phyloP scores from a whole-genome alignment of 306 rosid species.

The Prunus mira region DNA sequence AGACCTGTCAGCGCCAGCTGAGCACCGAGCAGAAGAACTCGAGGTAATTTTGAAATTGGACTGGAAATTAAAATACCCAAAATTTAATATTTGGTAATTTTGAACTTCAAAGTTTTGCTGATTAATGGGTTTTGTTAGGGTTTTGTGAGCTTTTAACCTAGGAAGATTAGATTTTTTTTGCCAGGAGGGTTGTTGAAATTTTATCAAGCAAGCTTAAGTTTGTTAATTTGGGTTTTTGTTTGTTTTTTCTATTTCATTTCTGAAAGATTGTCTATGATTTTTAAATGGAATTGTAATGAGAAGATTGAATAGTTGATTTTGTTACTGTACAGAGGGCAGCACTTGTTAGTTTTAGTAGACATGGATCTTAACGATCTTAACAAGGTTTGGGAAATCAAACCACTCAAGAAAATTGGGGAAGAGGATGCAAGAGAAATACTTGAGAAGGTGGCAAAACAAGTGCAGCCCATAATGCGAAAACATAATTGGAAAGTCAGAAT shows the following conservation, averaged over 20 bases:
- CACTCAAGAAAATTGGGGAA: slow-evolving; percentile 49
- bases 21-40: not conserved
- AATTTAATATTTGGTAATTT: too few species aligned
- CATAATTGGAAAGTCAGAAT: slow-evolving; percentile 50
- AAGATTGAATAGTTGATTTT: not conserved
- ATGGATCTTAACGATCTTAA: slow-evolving; percentile 63
- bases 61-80: not conserved
- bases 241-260: not conserved
- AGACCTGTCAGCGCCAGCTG: not conserved
- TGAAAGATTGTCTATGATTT: not conserved
- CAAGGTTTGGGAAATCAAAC: slow-evolving; percentile 63
- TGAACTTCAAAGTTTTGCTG: too few species aligned
- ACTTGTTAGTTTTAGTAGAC: not conserved
- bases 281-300: too few species aligned
- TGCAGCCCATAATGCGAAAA: slow-evolving; percentile 57
- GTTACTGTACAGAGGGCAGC: not conserved
- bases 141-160: too few species aligned
- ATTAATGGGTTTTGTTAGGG: not conserved
- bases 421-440: slow-evolving; percentile 49
- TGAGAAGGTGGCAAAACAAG: slow-evolving; percentile 48
- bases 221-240: not conserved
- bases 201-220: not conserved
- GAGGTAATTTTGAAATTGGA: not conserved
- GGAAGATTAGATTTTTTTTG: too few species aligned
- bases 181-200: not conserved